Evolutionary conservation across 305 asterid genomes (phyloP).

Genomic region (Fraxinus paxiana): DNA sequence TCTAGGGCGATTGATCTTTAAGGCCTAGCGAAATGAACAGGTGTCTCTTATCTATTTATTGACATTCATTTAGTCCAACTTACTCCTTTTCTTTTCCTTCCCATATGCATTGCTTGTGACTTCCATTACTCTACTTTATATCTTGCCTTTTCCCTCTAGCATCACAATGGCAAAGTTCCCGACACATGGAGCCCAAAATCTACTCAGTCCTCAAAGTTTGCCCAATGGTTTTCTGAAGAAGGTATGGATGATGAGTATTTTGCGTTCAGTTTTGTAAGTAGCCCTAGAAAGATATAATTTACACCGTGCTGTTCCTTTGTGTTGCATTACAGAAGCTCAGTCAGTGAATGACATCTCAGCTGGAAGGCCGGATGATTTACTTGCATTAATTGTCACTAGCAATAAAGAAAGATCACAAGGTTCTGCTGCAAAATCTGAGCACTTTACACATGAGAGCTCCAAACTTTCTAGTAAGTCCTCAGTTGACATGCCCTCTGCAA

Average conservation of each 20-base stretch:
- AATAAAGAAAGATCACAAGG: slow-evolving; percentile 51
- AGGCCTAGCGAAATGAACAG: background rate
- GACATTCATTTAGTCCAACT: background rate
- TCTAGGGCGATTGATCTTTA: slow-evolving; percentile 8
- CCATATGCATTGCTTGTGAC: slow-evolving; percentile 10
- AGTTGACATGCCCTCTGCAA: slow-evolving; percentile 34
- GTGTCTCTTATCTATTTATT: background rate
- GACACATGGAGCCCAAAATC: slow-evolving; percentile 43
- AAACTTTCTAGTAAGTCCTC: slow-evolving; percentile 31
- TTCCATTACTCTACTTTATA: slow-evolving; percentile 3
- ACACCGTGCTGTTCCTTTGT: slow-evolving; percentile 5
- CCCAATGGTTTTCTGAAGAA: slow-evolving; percentile 85
- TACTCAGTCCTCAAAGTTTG: slow-evolving; percentile 71
- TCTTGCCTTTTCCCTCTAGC: slow-evolving; percentile 37
- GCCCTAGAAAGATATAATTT: slow-evolving; percentile 14
- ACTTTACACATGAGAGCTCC: slow-evolving; percentile 28
- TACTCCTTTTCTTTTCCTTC: slow-evolving; percentile 16
- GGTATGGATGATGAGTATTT: slow-evolving; percentile 40
- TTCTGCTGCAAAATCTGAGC: slow-evolving; percentile 33
- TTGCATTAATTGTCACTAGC: slow-evolving; percentile 62
- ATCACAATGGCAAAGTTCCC: slow-evolving; percentile 43
- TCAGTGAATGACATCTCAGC: slow-evolving; percentile 36
- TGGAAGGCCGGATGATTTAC: slow-evolving; percentile 55
- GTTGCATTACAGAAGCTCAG: slow-evolving; percentile 41
- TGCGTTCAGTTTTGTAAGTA: slow-evolving; percentile 9